Evolutionary conservation across 495 filamentous ascomycete species (phyloP), one percentile per base, ranked within the genome.

Genomic region (Viridothelium virens): DNA sequence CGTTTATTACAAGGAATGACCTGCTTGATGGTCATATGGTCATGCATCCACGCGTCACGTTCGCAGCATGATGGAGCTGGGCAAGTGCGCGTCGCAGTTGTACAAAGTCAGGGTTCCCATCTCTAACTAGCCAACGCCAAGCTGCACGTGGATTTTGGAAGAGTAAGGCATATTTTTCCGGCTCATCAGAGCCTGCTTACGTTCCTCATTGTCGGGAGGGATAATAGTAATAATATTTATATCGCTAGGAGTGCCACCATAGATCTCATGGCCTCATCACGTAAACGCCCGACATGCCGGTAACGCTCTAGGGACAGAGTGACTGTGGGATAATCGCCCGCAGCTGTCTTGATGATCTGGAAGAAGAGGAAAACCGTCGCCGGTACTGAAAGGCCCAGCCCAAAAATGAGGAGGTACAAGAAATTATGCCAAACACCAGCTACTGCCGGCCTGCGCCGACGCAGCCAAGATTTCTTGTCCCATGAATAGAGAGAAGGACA

Each of bases 181-280:
- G 25, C 25, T 25, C 25, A 25, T 25, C 25, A 25, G 25, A 25
- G 25, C 25, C 25, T 25, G 25, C 25, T 25, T 25, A 25, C 25
- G 25, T 25, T 25, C 25, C 25, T 25, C 25, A 25, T 25, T 25
- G 25, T 25, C 25, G 25, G 25, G 25, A 25, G 25, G 25, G 25
- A 25, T 25, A 25, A 25, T 25, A 25, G 41, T 14, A 44, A 44
- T 44, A 7, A 53, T 53, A 14, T 59, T 33, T 59, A 10, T n/a
- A 36, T 59, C 53, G n/a, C 53, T 59, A 59, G 25, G 3, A 36
- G 18, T 7, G 11, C 18, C 53, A 11, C 11, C 18, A 31, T 59
- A 59, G 53, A 33, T 18, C 53, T 59, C 53, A 36, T 59, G 53
- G 53, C 53, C 53, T 59, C 53, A 36, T 59, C 53, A 59, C 31